Base-by-base conservation (phyloP, 202 grass and related monocot species). In the Tripidium arundinaceum region DNA sequence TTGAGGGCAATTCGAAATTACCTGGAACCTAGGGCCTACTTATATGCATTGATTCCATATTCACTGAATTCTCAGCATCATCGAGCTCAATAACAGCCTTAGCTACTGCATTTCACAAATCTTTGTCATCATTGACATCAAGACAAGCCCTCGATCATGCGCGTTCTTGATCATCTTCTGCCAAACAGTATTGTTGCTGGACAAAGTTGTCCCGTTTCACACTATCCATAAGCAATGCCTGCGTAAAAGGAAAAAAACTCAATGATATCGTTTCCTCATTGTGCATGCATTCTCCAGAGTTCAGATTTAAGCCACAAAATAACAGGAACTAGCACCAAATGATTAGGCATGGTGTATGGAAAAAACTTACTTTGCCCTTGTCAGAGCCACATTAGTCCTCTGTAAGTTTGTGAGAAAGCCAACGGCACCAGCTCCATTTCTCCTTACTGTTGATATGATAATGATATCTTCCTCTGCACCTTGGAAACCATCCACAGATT, bases 191-290 rank as follows among this genome's bases (percentile, higher is more conserved):
- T 8, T 72, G 58, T 43, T 73, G 29, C 29, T 85, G 12, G 67
- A 78, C 58, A 85, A 63, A 1, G 75, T 85, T 11, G 31, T 10
- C 1, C 54, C 75, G 14, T 85, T 85, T 27, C 83, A 75, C 4
- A 85, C 57, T 24, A 85, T 70, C 83, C 75, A 85, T 47, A 79
- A 41, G 39, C 75, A 85, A 21, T 85, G 67, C 45, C 83, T 85
- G 83, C 65, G 21, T 22, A 57, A 22, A 39, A 67, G 8, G 25
- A 27, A 26, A 15, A n/a, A 5, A 72, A 65, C 67, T 12, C 21
- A 60, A 60, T 5, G n/a, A n/a, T n/a, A n/a, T n/a, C n/a, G n/a
- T n/a, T n/a, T n/a, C n/a, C 29, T 31, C 34, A 36, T 36, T 36
- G 34, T 31, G 29, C 29, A 31, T 31, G 29, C 29, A 31, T 3